Base-by-base conservation (phyloP, 2,329 filamentous ascomycete genomes). In the Paracorniculantispora psalliotae region DNA sequence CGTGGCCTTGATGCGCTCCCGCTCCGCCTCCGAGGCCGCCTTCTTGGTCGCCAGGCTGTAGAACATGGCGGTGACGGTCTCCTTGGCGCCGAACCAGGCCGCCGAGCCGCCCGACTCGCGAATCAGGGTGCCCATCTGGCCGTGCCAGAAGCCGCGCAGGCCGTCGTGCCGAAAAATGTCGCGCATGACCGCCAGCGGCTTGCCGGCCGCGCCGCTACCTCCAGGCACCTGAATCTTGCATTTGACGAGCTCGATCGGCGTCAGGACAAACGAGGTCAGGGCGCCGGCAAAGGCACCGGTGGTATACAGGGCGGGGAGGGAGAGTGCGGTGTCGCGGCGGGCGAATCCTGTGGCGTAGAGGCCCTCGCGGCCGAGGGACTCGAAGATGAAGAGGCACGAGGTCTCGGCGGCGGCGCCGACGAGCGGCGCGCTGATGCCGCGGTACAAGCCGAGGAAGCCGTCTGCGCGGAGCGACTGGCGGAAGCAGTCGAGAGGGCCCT, bases 161-260 rank as follows among this genome's bases (percentile, higher is more conserved):
- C 94, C 94, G 64, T 96, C 87, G 65, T 92, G 86, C 9, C 85
- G 86, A 69, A 91, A 96, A 9, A 97, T 85, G 28, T 92, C 85
- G 26, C 81, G 80, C 46, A 97, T 89, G 44, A 97, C 86, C 5
- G 83, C 75, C 13, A 90, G 69, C 0, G 92, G 88, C 1, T 83
- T 82, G 5, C 89, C 81, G 3, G 81, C 75, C 13, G 76, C 78
- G 3, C 72, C 71, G 23, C 77, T 78, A 25, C 76, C 74, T 2
- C 67, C 69, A 10, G 82, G 91, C 1, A 93, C 92, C 73, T 99
- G 94, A 77, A 99, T 96, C 75, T 94, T 96, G 82, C 94, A 99
- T 76, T 99, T 99, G 71, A 99, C 90, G 55, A 99, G 84, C 76
- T 99, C 94, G 65, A 99, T 91, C 0, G 94, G 94, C 0, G 94